Percentiles rank a stretch among this genome's conserved stretches.
Evolutionary conservation across 345 rosid genomes (phyloP).

Genomic region (Gossypium bickii): DNA sequence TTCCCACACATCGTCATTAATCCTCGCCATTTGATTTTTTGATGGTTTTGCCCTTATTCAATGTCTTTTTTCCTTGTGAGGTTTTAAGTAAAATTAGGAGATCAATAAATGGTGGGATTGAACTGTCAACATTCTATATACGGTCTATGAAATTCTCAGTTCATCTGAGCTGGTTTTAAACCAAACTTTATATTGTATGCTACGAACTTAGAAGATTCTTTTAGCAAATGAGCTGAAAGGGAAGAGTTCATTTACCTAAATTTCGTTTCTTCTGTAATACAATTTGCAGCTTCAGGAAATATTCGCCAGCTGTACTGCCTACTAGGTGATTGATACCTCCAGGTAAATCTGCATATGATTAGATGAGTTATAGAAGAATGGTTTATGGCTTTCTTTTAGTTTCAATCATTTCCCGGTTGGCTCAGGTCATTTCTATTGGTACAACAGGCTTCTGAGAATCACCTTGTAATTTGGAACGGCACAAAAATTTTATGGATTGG

Average conservation of each 20-base stretch:
- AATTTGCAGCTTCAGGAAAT: constrained; percentile 80
- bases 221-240: background rate
- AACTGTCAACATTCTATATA: background rate
- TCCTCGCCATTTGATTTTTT: background rate
- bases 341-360: constrained; percentile 1
- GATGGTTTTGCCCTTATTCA: background rate
- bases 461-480: constrained; percentile 14
- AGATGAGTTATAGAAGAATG: constrained; percentile 21
- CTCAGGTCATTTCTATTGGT: constrained; percentile 13
- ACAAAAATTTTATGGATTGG: constrained; percentile 16
- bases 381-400: constrained; percentile 19
- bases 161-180: background rate
- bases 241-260: background rate
- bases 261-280: background rate
- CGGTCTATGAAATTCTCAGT: background rate
- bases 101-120: background rate
- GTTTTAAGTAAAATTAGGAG: background rate
- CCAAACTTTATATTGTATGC: background rate
- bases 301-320: constrained; percentile 98
- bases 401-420: constrained; percentile 14
- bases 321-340: constrained; percentile 62
- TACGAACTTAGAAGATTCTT: background rate
- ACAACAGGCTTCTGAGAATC: constrained; percentile 22
- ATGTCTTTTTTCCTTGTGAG: background rate
- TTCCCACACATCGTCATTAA: background rate